Base-by-base conservation (phyloP, 768 basidiomycete species). In the Lactifluus echinatus region DNA sequence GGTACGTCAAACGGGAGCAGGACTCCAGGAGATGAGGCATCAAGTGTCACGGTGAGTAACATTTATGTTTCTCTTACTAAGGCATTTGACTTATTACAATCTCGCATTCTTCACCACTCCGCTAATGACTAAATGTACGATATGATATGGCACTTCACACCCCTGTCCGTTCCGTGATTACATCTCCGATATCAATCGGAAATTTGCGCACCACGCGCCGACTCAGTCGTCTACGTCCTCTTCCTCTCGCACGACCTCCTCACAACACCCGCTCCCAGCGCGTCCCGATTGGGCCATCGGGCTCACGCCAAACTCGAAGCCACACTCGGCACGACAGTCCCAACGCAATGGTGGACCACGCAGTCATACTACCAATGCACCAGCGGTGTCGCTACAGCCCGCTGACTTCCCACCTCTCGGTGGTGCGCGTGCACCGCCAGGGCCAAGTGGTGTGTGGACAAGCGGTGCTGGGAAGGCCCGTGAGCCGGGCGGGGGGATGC, bases 231-330 rank as follows among this genome's bases (percentile, higher is more conserved):
- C 88, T 12, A 83, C 83, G 1, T 89, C 90, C 6, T 89, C 88
- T 0, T 89, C 87, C 1, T 91, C 89, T 37, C 79, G 85, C 33
- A 80, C 79, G 1, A 75, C 85, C 5, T 88, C 88, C 3, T 87
- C 85, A 76, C 89, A 71, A 61, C 82, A 84, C 55, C 90, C 89
- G 14, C 76, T 93, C 37, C 90, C 90, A 3, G 73, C 88, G 2
- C 78, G 90, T 56, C 90, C 90, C 39, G 90, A 93, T 68, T 93
- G 91, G 90, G 89, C 90, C 17, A 87, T 92, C 4, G 88, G 88
- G 15, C 74, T 92, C 33, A 89, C 85, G 67, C 80, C 88, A 0
- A 84, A 88, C 58, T 83, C 84, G 28, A 86, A 81, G 12, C 69
- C 87, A 26, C 79, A 86, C 61, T 45, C 77, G 29, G 71, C 77